A percentile compares a stretch with the other conserved stretches of the same genome.
phyloP scores from a whole-genome alignment of 768 basidiomycete species.

The Mycena leptocephala region DNA sequence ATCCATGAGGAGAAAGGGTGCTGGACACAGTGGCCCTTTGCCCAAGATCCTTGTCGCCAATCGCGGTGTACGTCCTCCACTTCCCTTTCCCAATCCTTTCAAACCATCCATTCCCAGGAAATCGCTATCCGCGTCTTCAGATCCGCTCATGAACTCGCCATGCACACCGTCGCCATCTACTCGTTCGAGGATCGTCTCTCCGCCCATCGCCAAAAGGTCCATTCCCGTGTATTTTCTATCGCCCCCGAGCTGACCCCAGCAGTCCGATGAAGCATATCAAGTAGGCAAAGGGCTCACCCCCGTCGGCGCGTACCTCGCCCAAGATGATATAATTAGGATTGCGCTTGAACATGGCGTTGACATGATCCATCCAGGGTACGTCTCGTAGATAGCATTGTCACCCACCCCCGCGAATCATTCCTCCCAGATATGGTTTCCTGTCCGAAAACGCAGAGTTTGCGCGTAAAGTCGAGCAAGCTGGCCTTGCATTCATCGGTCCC shows the following conservation, averaged over 20 bases:
- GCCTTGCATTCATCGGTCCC: constrained; percentile 97
- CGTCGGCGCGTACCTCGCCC: constrained; percentile 96
- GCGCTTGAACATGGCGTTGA: constrained; percentile 99
- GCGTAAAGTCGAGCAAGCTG: constrained; percentile 98
- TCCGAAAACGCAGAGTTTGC: constrained; percentile 98
- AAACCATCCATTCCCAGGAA: constrained; percentile 70
- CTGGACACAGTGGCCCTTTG: constrained; percentile 91
- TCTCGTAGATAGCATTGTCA: constrained; percentile 21
- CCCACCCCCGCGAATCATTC: not conserved
- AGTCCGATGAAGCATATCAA: constrained; percentile 99
- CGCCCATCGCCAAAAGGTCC: constrained; percentile 97
- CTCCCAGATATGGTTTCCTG: constrained; percentile 92
- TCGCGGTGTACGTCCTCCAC: constrained; percentile 78
- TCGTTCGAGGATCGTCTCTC: constrained; percentile 97
- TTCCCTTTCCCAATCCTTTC: constrained; percentile 13
- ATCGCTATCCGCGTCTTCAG: constrained; percentile 99
- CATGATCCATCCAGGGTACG: constrained; percentile 99
- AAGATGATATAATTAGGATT: constrained; percentile 96
- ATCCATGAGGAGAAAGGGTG: constrained; percentile 92
- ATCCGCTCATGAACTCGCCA: constrained; percentile 97
- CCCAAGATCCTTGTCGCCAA: constrained; percentile 96
- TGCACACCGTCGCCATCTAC: constrained; percentile 99
- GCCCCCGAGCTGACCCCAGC: constrained; percentile 25
- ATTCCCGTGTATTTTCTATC: not conserved
- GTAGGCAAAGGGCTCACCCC: constrained; percentile 97